phyloP scores from a whole-genome alignment of 2,329 filamentous ascomycete species.

The Pyrenochaeta sp. region DNA sequence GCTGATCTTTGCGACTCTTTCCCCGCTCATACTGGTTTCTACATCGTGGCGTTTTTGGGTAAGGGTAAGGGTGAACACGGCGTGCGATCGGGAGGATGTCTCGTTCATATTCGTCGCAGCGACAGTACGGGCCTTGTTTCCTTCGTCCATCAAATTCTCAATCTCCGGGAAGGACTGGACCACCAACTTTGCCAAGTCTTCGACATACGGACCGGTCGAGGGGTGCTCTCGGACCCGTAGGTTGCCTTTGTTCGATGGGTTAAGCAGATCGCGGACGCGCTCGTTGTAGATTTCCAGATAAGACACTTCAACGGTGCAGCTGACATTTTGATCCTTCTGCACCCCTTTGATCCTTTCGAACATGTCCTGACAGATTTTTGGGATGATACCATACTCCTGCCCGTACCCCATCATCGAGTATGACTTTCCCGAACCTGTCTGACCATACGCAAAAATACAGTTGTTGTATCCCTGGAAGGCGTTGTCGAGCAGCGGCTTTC shows the following conservation, averaged over 20 bases:
- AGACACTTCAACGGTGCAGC: slow-evolving; percentile 95
- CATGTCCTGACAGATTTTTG: slow-evolving; percentile 97
- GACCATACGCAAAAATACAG: slow-evolving; percentile 98
- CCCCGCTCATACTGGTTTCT: slow-evolving; percentile 95
- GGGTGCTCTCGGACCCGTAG: slow-evolving; percentile 97
- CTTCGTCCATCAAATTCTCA: slow-evolving; percentile 97
- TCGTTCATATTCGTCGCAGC: slow-evolving; percentile 99
- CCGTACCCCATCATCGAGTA: slow-evolving; percentile 99
- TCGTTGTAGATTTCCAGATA: slow-evolving; percentile 99
- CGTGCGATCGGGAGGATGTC: slow-evolving; percentile 96
- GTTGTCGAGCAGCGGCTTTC: slow-evolving; percentile 92
- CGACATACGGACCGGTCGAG: slow-evolving; percentile 95
- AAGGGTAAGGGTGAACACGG: slow-evolving; percentile 94
- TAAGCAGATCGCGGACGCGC: slow-evolving; percentile 91
- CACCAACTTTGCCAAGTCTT: slow-evolving; percentile 94
- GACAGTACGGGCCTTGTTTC: slow-evolving; percentile 97
- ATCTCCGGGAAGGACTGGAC: slow-evolving; percentile 95
- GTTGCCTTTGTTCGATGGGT: slow-evolving; percentile 94
- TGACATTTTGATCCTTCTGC: slow-evolving; percentile 76
- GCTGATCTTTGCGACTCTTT: slow-evolving; percentile 98
- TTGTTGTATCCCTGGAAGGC: slow-evolving; percentile 99
- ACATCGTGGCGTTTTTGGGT: slow-evolving; percentile 91
- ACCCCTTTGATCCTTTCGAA: slow-evolving; percentile 82
- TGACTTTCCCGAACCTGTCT: slow-evolving; percentile 97
- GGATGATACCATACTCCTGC: slow-evolving; percentile 93